Conservation (phyloP, 2,329 filamentous ascomycete genomes). For the Fusarium tricinctum region DNA sequence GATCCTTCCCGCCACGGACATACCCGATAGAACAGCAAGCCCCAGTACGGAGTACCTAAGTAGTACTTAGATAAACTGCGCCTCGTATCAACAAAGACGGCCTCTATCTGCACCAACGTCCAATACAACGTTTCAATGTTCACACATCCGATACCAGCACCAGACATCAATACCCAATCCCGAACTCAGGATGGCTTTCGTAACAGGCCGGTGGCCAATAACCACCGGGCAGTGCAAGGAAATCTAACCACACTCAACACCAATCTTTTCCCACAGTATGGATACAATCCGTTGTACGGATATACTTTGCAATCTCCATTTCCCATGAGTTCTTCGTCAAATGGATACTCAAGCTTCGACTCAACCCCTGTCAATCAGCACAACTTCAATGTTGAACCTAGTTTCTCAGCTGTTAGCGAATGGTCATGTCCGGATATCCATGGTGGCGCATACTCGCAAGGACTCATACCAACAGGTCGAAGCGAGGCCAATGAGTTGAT, state of each 20-base stretch:
- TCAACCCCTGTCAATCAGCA: background rate
- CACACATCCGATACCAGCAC: conserved; percentile 14
- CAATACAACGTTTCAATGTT: conserved; percentile 26
- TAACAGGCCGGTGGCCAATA: conserved; percentile 22
- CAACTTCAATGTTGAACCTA: conserved; percentile 4
- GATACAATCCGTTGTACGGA: conserved; percentile 3
- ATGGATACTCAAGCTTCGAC: conserved; percentile 7
- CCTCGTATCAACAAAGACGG: too few relatives aligned
- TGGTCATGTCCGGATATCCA: background rate
- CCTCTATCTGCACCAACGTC: too few relatives aligned
- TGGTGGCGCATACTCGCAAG: background rate
- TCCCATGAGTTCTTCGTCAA: conserved; percentile 12
- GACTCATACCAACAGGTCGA: background rate
- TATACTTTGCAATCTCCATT: conserved; percentile 20
- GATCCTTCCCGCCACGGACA: conserved; percentile 1
- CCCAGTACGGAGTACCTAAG: too few relatives aligned
- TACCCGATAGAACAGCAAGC: conserved; percentile 3
- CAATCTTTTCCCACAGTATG: conserved; percentile 13
- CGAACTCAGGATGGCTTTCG: background rate
- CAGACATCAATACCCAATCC: conserved; percentile 20
- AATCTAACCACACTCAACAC: conserved; percentile 22
- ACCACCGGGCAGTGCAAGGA: conserved; percentile 15
- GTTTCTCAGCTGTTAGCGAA: background rate
- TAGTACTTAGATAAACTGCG: conserved; percentile 22
- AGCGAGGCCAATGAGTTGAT: conserved; percentile 9